Evolutionary conservation across 371 early-diverging fungal genomes (phyloP).

Genomic region (Apophysomyces variabilis): DNA sequence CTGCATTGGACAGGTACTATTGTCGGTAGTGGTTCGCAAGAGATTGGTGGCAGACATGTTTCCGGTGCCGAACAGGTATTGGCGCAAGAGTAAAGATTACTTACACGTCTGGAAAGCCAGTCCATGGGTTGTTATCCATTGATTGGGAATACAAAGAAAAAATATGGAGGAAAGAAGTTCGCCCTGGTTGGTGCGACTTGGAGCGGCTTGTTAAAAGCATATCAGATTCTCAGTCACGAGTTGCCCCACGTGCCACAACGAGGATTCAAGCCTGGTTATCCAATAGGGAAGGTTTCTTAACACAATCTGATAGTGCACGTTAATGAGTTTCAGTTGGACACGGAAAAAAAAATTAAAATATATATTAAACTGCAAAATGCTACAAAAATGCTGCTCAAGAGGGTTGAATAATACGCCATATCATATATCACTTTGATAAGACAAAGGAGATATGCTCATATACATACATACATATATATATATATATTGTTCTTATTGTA

Average conservation of each 20-base stretch:
- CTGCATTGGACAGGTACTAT: constrained; percentile 29
- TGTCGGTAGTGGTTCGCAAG: constrained; percentile 28
- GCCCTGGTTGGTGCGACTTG: constrained; percentile 6
- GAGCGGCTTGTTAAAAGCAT: background rate
- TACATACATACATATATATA: background rate
- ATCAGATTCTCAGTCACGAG: constrained; percentile 9
- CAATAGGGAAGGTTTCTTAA: too few relatives aligned
- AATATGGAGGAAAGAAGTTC: background rate
- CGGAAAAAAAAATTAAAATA: background rate
- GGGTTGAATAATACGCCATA: too few relatives aligned
- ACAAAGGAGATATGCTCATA: background rate
- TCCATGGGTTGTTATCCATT: constrained; percentile 28
- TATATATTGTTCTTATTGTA: background rate
- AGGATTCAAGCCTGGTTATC: background rate
- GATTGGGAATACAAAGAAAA: constrained; percentile 5
- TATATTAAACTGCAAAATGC: too few relatives aligned
- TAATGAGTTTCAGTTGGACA: background rate
- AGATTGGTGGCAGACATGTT: constrained; percentile 29
- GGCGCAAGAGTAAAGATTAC: constrained; percentile 31
- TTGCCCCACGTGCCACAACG: constrained; percentile 4
- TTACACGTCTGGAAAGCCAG: constrained; percentile 38
- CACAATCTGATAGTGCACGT: too few relatives aligned
- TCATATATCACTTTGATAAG: background rate
- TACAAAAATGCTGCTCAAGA: too few relatives aligned
- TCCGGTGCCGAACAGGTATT: constrained; percentile 16